Evolutionary conservation across 176 grass and related monocot genomes (phyloP), one percentile per base, ranked within the genome.

Genomic region (Oryza meridionalis): DNA sequence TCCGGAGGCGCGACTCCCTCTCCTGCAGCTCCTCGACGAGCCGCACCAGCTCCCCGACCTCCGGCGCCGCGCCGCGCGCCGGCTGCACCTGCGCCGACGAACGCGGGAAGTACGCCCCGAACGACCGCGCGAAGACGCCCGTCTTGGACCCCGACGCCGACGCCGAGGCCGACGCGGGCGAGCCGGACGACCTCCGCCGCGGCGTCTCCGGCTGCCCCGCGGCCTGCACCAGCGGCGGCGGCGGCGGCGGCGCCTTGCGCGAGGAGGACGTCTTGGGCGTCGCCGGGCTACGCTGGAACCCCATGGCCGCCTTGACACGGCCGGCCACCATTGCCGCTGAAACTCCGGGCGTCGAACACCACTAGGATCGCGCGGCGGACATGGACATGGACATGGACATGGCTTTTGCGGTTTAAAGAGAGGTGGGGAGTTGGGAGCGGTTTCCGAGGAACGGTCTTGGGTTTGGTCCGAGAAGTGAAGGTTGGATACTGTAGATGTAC

Each of bases 31-130:
- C 97, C 77, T 99, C 97, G 42, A 99, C 92, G 59, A 99, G 84
- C 67, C 88, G 91, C 11, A 77, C 83, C 47, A 99, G 83, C 73
- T 96, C 97, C 5, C 66, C 86, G 14, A 69, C 88, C 26, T 92
- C 89, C 12, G 91, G 75, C 21, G 83, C 76, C 40, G 83, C 62
- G 63, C 89, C 62, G 63, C 89, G 89, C 9, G 89, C 80, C 5
- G 96, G 96, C 67, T 96, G 96, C 10, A 99, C 96, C 85, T 99
- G 96, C 62, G 91, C 83, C 26, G 91, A 95, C 44, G 93, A 77
- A 1, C 94, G 90, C 38, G 96, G 93, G 50, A 96, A 99, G 89
- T 99, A 99, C 0, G 78, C 88, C 7, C 93, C 90, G 75, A 95
- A 95, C 45, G 93, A 92, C 12, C 93, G 86, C n/a, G 90, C 78